Evolutionary conservation across 1,284 basidiomycete species (phyloP), one percentile per base, ranked within the genome.

Genomic region (Meira nashicola): DNA sequence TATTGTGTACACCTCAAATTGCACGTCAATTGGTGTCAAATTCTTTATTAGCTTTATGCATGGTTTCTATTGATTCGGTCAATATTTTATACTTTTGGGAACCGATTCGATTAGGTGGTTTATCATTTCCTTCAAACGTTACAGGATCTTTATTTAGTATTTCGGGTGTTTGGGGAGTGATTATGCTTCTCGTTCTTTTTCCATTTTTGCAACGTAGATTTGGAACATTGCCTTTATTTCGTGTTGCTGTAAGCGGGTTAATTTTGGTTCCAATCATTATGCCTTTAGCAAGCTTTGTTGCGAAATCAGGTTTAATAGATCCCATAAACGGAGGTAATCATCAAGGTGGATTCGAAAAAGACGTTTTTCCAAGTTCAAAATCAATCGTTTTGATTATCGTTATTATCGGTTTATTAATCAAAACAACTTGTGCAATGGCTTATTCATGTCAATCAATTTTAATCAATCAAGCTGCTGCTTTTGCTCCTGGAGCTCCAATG

Each of bases 101-200:
- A 19, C 70, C 70, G 10, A 37, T 65, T 39, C 3, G 28, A 0
- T 50, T 70, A 4, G 70, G 70, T 37, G 70, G 70, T 0, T 59
- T 72, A 1, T 44, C 54, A 0, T 68, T 69, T 49, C 44, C 54
- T n/a, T 59, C 62, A 7, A 40, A 56, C 15, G 38, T 63, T 15
- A 72, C 68, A 7, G 70, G 70, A 3, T 48, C 62, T 17, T 33
- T 78, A 2, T 67, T 81, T 44, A 63, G 66, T 39, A 61, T 69
- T 54, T 68, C 70, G 19, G 77, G 78, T 38, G 51, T 78, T 4
- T 57, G 71, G 1, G 71, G 76, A 7, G 73, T 74, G 10, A 37
- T 67, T 0, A 64, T 70, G 25, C 78, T 79, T 53, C 57, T 80
- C 14, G 50, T 78, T 52, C 57, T 80, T 15, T 81, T 80, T 67